phyloP scores from a whole-genome alignment of 495 filamentous ascomycete genomes.

The Chaetomidium leptoderma region DNA sequence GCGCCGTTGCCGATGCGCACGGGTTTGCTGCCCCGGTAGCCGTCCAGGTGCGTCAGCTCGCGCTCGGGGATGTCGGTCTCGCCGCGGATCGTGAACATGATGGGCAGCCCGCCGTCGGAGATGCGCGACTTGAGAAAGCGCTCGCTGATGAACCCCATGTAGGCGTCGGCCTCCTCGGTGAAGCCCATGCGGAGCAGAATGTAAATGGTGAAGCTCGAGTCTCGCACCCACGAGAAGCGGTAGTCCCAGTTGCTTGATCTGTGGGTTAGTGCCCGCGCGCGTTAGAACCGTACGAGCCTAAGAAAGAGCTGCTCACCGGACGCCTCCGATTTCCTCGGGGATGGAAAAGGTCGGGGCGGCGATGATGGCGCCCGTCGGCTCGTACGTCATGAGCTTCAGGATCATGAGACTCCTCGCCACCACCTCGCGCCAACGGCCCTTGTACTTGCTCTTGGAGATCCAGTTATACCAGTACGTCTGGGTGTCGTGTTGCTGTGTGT shows the following conservation, averaged over 20 bases:
- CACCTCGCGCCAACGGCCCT: slow-evolving; percentile 65
- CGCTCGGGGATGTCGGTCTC: slow-evolving; percentile 66
- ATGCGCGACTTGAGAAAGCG: slow-evolving; percentile 51
- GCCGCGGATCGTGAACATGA: slow-evolving; percentile 73
- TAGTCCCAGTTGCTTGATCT: slow-evolving; percentile 68
- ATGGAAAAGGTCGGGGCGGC: slow-evolving; percentile 58
- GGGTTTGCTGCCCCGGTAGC: slow-evolving; percentile 61
- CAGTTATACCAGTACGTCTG: slow-evolving; percentile 66
- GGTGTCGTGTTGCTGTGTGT: slow-evolving; percentile 59
- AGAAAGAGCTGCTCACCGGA: slow-evolving; percentile 32
- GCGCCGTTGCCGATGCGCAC: slow-evolving; percentile 74
- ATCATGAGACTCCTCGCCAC: slow-evolving; percentile 65
- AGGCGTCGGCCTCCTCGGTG: slow-evolving; percentile 66
- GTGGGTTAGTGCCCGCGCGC: background rate
- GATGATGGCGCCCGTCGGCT: slow-evolving; percentile 49
- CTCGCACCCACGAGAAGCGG: slow-evolving; percentile 69
- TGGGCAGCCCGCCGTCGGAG: slow-evolving; percentile 55
- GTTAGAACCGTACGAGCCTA: background rate
- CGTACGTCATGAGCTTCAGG: slow-evolving; percentile 66
- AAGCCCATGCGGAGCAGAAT: slow-evolving; percentile 71
- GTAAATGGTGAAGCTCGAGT: slow-evolving; percentile 71
- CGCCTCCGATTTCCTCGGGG: slow-evolving; percentile 66
- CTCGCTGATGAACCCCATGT: slow-evolving; percentile 69
- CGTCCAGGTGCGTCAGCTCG: slow-evolving; percentile 61
- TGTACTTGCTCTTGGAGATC: slow-evolving; percentile 63